Percentiles rank a stretch among this genome's conserved stretches.
phyloP scores from a whole-genome alignment of 2,329 filamentous ascomycete species.

The Ciborinia camelliae region DNA sequence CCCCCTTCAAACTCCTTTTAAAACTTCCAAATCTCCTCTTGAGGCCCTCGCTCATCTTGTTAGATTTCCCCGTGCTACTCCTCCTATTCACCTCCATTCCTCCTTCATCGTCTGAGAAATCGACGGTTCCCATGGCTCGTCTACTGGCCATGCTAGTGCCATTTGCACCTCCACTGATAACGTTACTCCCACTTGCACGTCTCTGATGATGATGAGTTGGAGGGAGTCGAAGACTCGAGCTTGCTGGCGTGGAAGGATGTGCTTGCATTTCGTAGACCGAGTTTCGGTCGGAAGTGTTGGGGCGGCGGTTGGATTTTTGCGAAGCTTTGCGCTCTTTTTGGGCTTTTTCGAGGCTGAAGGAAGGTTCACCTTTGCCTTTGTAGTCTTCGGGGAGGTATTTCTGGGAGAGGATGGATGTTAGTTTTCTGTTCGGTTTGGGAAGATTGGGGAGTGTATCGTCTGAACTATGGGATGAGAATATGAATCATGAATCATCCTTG shows the following conservation, averaged over 20 bases:
- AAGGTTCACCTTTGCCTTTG: conserved; percentile 79
- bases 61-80: conserved; percentile 41
- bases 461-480: neutral
- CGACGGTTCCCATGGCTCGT: conserved; percentile 18
- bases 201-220: conserved; percentile 41
- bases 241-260: conserved; percentile 23
- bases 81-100: conserved; percentile 26
- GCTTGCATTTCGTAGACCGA: conserved; percentile 50
- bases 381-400: conserved; percentile 72
- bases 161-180: neutral
- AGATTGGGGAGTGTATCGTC: neutral
- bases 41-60: conserved; percentile 47
- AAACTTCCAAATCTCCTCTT: conserved; percentile 54
- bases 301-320: conserved; percentile 39
- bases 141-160: conserved; percentile 1
- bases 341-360: conserved; percentile 66
- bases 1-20: conserved; percentile 40
- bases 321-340: conserved; percentile 51
- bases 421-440: neutral
- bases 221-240: neutral
- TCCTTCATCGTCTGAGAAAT: conserved; percentile 6
- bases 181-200: conserved; percentile 42
- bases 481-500: too few relatives aligned
- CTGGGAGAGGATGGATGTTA: conserved; percentile 38
- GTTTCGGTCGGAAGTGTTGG: conserved; percentile 33